A percentile compares a stretch with the other conserved stretches of the same genome.
Conservation (phyloP, 805 yeast genomes). For the Danielia reshetovae region DNA sequence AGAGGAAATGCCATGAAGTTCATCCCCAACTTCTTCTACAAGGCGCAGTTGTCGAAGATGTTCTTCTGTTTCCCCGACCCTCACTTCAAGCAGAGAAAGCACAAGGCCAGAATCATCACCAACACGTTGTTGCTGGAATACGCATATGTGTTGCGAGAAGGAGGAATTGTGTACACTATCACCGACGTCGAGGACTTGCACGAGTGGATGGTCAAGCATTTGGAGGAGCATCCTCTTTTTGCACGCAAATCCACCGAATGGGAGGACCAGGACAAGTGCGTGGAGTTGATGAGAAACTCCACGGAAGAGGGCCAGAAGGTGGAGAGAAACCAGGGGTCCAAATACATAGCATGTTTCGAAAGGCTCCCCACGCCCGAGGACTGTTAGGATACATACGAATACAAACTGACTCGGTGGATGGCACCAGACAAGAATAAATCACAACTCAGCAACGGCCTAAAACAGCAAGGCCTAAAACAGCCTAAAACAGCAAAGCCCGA, state of each 20-base stretch:
- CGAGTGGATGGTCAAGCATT: slow-evolving; percentile 92
- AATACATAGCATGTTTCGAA: slow-evolving; percentile 83
- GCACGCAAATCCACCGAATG: slow-evolving; percentile 74
- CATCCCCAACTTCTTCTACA: slow-evolving; percentile 85
- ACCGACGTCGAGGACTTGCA: slow-evolving; percentile 94
- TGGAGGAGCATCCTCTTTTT: slow-evolving; percentile 87
- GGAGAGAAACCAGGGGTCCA: slow-evolving; percentile 80
- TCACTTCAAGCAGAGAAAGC: slow-evolving; percentile 95
- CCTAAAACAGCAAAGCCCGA: no score
- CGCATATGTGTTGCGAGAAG: slow-evolving; percentile 82
- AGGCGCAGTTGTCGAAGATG: slow-evolving; percentile 81
- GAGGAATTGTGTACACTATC: slow-evolving; percentile 88
- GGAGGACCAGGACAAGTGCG: slow-evolving; percentile 80
- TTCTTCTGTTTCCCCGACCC: slow-evolving; percentile 99
- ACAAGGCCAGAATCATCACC: slow-evolving; percentile 94
- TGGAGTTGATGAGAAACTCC: slow-evolving; percentile 79
- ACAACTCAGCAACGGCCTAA: background rate
- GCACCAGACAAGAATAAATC: slow-evolving; percentile 1
- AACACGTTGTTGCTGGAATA: slow-evolving; percentile 85
- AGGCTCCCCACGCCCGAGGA: slow-evolving; percentile 71
- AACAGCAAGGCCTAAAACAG: no score
- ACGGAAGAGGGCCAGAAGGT: slow-evolving; percentile 99
- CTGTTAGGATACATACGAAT: no score
- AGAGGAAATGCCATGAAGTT: slow-evolving; percentile 98
- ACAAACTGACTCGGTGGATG: no score